A percentile compares a stretch with the other conserved stretches of the same genome.
Evolutionary conservation across 176 grass and related monocot species (phyloP).

Genomic region (Elaeis guineensis): DNA sequence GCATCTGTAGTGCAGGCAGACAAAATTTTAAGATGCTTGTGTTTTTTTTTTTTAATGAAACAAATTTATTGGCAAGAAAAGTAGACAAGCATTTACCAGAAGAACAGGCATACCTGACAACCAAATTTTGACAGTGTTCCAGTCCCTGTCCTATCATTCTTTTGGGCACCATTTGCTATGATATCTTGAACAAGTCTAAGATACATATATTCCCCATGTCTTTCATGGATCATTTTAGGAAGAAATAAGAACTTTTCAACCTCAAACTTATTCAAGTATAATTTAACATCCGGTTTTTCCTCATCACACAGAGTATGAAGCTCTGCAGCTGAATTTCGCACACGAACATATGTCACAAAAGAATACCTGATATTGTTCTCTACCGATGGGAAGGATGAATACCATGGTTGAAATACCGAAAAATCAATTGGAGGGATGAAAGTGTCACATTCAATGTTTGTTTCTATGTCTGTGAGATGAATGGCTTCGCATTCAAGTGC

Average conservation of each 20-base stretch:
- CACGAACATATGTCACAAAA: conserved; percentile 58
- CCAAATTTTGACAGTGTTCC: conserved; percentile 91
- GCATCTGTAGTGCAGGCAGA: conserved; percentile 36
- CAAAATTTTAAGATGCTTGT: background rate
- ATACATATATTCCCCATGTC: conserved; percentile 72
- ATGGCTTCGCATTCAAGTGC: conserved; percentile 64
- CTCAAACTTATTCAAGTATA: conserved; percentile 53
- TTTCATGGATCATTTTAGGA: conserved; percentile 62
- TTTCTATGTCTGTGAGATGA: conserved; percentile 72
- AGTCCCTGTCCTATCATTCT: conserved; percentile 82
- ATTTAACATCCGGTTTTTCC: conserved; percentile 17
- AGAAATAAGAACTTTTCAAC: conserved; percentile 57
- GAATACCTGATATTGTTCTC: conserved; percentile 66
- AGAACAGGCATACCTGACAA: conserved; percentile 48
- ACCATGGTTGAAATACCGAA: conserved; percentile 68
- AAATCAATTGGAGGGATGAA: conserved; percentile 58
- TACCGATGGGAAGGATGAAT: conserved; percentile 64
- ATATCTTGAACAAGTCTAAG: conserved; percentile 77
- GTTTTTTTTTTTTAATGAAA: background rate
- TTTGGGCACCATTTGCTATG: conserved; percentile 45
- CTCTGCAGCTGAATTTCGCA: conserved; percentile 33
- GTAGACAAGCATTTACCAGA: background rate
- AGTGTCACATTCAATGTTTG: conserved; percentile 53
- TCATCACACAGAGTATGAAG: conserved; percentile 28
- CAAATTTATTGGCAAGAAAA: background rate